Conservation (phyloP, 73 alveolate genomes). For the Paramecium biaurelia region DNA sequence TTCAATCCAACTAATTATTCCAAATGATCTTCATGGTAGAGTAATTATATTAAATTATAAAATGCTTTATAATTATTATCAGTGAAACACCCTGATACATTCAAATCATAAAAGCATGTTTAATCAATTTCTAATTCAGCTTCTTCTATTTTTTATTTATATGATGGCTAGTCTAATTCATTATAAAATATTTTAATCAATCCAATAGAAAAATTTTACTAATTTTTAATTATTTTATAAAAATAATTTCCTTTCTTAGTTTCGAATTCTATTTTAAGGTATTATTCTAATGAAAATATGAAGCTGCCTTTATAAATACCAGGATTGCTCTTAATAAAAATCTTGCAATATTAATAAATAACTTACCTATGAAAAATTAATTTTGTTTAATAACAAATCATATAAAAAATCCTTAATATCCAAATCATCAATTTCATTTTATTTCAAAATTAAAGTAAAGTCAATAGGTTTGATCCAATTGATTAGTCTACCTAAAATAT, state of each 20-base stretch:
- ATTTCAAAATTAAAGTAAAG: background rate
- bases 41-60: background rate
- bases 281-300: background rate
- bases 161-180: background rate
- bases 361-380: background rate
- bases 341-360: background rate
- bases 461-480: background rate
- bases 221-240: background rate
- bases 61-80: background rate
- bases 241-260: background rate
- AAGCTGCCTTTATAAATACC: slow-evolving; percentile 7
- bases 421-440: slow-evolving; percentile 25
- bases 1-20: slow-evolving; percentile 3
- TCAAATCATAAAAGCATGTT: slow-evolving; percentile 6
- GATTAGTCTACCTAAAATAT: background rate
- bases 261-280: background rate
- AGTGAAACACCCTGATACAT: background rate
- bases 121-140: background rate
- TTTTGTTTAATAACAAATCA: background rate
- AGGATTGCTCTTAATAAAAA: slow-evolving; percentile 4
- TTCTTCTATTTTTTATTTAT: background rate
- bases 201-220: background rate
- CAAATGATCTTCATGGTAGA: slow-evolving; percentile 33
- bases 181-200: background rate
- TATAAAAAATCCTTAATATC: background rate